These are phyloP conservation scores for Calocera cornea DNA, from an alignment of 768 basidiomycete species.

Conservation along the genomic window DNA sequence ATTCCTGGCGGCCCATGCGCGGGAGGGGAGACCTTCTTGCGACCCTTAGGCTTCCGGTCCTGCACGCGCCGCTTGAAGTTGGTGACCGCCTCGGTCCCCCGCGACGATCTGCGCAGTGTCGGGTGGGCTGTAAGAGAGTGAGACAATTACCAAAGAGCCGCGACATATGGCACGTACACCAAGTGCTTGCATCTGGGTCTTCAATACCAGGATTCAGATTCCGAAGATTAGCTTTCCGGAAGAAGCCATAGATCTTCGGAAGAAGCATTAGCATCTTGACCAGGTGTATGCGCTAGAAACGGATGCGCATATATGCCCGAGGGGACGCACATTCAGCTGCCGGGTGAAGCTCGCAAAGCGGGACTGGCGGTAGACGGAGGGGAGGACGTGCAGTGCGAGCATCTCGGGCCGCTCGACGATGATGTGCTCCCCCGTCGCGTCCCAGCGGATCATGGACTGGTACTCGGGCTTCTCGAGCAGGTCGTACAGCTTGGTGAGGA, in stretches of 20 bases:
- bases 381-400: conserved; percentile 84
- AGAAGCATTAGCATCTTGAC: conserved; percentile 3
- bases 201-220: conserved; percentile 91
- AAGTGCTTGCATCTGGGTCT: conserved; percentile 91
- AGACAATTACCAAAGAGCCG: conserved; percentile 13
- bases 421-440: conserved; percentile 83
- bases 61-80: conserved; percentile 94
- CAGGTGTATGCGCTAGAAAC: conserved; percentile 7
- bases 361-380: conserved; percentile 89
- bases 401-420: conserved; percentile 90
- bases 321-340: conserved; percentile 75
- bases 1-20: conserved; percentile 17
- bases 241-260: conserved; percentile 87
- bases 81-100: conserved; percentile 67
- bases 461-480: conserved; percentile 84
- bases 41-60: conserved; percentile 75
- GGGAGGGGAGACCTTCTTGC: conserved; percentile 32
- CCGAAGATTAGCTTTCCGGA: conserved; percentile 92
- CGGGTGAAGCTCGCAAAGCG: conserved; percentile 94
- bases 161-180: conserved; percentile 52
- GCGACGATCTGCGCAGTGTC: conserved; percentile 79
- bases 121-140: conserved; percentile 52
- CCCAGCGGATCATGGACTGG: conserved; percentile 96
- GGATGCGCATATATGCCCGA: conserved; percentile 12
- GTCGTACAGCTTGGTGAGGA: conserved; percentile 90